Conservation (phyloP, 192 early-diverging fungal genomes). For the Dissophora ornata region DNA sequence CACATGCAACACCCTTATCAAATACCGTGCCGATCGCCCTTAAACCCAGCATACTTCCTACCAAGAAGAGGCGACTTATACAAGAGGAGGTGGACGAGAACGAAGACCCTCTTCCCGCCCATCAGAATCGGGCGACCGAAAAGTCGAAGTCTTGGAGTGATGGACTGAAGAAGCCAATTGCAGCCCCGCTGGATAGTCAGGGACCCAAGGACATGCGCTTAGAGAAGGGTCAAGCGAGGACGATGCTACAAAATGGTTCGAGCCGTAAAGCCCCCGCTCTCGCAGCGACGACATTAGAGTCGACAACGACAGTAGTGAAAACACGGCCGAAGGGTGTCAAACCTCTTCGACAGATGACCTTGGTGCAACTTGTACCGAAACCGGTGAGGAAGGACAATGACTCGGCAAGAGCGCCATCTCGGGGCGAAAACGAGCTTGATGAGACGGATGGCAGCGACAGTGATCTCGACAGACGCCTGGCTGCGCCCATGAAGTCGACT, state of each 20-base stretch:
- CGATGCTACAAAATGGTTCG: background rate
- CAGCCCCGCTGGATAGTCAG: background rate
- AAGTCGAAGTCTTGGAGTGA: background rate
- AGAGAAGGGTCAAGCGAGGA: background rate
- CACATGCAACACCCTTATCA: background rate
- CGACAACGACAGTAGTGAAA: background rate
- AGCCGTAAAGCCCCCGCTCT: background rate
- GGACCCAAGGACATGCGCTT: background rate
- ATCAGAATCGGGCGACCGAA: background rate
- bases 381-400: background rate
- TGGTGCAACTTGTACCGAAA: conserved; percentile 22
- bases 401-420: background rate
- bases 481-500: background rate
- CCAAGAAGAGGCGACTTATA: conserved; percentile 36
- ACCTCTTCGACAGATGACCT: conserved; percentile 24
- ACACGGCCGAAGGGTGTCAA: background rate
- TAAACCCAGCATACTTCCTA: background rate
- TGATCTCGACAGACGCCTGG: conserved; percentile 1
- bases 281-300: background rate
- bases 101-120: conserved; percentile 19
- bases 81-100: conserved; percentile 46
- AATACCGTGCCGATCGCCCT: background rate
- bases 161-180: background rate
- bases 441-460: conserved; percentile 9
- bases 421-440: background rate